Evolutionary conservation across 768 basidiomycete genomes (phyloP), one percentile per base, ranked within the genome.

Genomic region (Coprinopsis cinerea): DNA sequence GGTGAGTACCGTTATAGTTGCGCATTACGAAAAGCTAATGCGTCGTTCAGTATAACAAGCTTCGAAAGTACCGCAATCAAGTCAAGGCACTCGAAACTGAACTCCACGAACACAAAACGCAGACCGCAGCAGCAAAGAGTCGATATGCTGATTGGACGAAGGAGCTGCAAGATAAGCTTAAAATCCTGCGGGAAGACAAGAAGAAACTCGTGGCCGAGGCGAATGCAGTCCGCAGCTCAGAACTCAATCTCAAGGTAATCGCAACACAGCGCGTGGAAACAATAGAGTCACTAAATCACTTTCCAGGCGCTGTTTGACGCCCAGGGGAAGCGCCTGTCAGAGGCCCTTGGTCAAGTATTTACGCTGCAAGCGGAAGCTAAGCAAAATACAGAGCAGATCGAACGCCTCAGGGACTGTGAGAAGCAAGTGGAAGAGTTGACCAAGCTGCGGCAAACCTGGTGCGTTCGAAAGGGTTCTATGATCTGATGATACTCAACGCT

Each of bases 131-230:
- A 13, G 79, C 83, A 2, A 89, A 89, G 61, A 78, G 81, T 53
- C 85, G 87, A 57, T 90, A 88, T 59, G 78, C 80, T 2, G 88
- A 91, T 50, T 94, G 89, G 86, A 90, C 90, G 55, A 75, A 71
- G 2, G 82, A 90, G 52, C 65, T 93, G n/a, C 83, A 88, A 59
- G 81, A 83, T 51, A 88, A 86, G 61, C 68, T 92, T 49, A 78
- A 75, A 48, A 81, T 81, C 43, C 72, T 89, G 43, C 75, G 89
- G 42, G 87, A 89, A 44, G 86, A 93, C 61, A 90, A 89, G 65
- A 83, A 81, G 60, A 68, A 71, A 3, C 92, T 90, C 88, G 72
- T 79, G 34, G 68, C 68, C 0, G 89, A 92, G 58, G 81, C 84
- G 14, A 79, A 81, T 4, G 67, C 70, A 9, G 72, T 94, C 49